Evolutionary conservation across 345 rosid species (phyloP).

Genomic region (Camelina neglecta): DNA sequence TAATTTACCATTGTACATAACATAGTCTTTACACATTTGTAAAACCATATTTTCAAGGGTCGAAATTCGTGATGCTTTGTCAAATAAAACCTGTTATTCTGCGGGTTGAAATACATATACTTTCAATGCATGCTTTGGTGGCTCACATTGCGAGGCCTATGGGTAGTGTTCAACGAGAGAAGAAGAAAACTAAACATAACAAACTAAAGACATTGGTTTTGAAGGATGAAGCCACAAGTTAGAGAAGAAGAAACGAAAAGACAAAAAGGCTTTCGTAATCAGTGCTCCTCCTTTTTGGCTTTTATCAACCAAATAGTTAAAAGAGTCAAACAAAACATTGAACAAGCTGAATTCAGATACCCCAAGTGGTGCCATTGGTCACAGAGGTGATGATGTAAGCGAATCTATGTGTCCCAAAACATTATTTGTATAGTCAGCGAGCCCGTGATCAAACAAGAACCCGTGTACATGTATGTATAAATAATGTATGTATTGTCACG

Average conservation of each 20-base stretch:
- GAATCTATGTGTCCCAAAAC: constrained; percentile 35
- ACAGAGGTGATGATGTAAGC: constrained; percentile 33
- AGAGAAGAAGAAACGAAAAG: constrained; percentile 8
- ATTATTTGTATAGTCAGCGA: constrained; percentile 22
- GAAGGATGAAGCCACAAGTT: neutral
- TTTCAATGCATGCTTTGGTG: neutral
- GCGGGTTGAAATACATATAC: neutral
- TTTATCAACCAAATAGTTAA: constrained; percentile 5
- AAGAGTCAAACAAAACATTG: constrained; percentile 33
- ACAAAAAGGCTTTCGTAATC: constrained; percentile 35
- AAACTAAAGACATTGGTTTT: neutral
- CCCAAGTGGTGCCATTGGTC: constrained; percentile 21
- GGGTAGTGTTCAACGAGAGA: neutral
- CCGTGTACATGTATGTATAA: neutral
- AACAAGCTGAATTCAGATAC: constrained; percentile 31
- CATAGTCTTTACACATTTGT: too few species aligned
- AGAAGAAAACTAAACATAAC: neutral
- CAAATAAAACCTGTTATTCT: neutral
- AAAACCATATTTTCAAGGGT: neutral
- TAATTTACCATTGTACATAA: too few species aligned
- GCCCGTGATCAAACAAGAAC: constrained; percentile 35
- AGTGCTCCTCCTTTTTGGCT: constrained; percentile 22
- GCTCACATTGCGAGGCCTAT: neutral
- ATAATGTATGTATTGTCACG: neutral
- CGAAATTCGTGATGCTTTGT: neutral